Evolutionary conservation across 2,329 filamentous ascomycete species (phyloP).

Genomic region (Monosporascus sp.): DNA sequence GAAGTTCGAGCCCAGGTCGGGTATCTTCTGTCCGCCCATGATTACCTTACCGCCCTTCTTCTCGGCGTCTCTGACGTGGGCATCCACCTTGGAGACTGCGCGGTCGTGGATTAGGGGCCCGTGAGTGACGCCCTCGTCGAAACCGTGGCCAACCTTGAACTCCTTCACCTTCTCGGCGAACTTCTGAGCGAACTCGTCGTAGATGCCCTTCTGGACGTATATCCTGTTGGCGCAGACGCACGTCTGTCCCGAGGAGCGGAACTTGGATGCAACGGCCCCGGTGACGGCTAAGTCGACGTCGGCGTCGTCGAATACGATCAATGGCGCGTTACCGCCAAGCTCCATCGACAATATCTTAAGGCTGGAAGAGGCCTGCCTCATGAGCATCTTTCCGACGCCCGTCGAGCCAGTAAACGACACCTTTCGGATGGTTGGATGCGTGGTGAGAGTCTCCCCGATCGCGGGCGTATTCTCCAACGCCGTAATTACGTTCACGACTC

Average conservation of each 20-base stretch:
- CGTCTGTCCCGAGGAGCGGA: conserved; percentile 91
- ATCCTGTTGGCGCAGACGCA: conserved; percentile 88
- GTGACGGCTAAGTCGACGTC: conserved; percentile 80
- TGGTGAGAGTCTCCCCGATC: conserved; percentile 72
- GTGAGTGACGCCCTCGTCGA: conserved; percentile 65
- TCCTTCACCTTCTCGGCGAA: conserved; percentile 66
- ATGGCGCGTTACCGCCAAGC: conserved; percentile 89
- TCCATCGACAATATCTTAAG: conserved; percentile 84
- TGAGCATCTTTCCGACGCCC: conserved; percentile 65
- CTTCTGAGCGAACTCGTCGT: conserved; percentile 65
- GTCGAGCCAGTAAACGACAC: conserved; percentile 89
- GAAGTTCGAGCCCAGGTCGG: conserved; percentile 77
- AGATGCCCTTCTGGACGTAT: conserved; percentile 72
- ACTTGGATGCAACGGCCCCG: conserved; percentile 82
- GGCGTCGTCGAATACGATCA: conserved; percentile 95
- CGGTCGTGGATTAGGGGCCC: conserved; percentile 82
- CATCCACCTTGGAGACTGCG: conserved; percentile 72
- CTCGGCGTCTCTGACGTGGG: conserved; percentile 74
- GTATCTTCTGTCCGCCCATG: conserved; percentile 67
- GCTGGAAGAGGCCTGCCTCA: conserved; percentile 82
- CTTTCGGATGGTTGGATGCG: conserved; percentile 73
- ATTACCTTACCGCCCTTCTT: conserved; percentile 72
- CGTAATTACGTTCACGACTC: conserved; percentile 87
- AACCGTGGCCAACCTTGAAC: conserved; percentile 74
- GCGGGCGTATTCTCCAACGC: conserved; percentile 72